Base-by-base conservation (phyloP, 2,329 filamentous ascomycete species). In the Cladosporium cucumerinum region DNA sequence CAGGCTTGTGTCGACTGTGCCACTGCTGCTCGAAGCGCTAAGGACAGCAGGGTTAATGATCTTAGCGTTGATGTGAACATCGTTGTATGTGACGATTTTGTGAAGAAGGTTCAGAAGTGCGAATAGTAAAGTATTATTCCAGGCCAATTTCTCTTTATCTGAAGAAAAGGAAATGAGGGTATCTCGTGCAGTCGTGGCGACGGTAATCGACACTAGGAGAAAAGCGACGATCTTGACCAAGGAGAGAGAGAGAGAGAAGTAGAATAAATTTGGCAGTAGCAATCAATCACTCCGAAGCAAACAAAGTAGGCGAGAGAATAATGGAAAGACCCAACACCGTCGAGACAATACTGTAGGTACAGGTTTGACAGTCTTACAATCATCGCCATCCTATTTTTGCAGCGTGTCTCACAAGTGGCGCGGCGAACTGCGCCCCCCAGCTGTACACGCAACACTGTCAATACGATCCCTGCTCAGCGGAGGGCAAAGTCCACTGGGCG, bases 1-100 rank as follows among this genome's bases (percentile, higher is more conserved):
- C 87, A 89, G 7, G 62, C 60, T 54, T 55, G 60, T 61, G 46
- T 14, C 49, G 46, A 14, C 21, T 62, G 60, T 16, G 60, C 60
- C 11, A 62, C 32, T 10, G 60, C 49, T 8, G 60, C 34, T n/a
- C 34, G 60, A 14, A 55, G 23, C 10, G 49, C 49, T 4, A 62
- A 23, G 60, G 49, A 49, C 5, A 62, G 49, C 30, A 62, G 60
- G n/a, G 55, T 34, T 25, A 62, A 32, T 28, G 59, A 62, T 39
- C 32, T 32, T n/a, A 54, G 48, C 14, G 28, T 54, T 62, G 32
- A 39, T 21, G 32, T 51, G 28, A 61, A 61, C 58, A 61, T 61
- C 28, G 34, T 43, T 43, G 12, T 11, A 30, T 49, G 39, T 43
- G 36, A 30, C 36, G 21, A 34, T 23, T 32, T 23, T 30, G 57